phyloP scores from a whole-genome alignment of 192 early-diverging fungal species.

The Rhizophagus prolifer region DNA sequence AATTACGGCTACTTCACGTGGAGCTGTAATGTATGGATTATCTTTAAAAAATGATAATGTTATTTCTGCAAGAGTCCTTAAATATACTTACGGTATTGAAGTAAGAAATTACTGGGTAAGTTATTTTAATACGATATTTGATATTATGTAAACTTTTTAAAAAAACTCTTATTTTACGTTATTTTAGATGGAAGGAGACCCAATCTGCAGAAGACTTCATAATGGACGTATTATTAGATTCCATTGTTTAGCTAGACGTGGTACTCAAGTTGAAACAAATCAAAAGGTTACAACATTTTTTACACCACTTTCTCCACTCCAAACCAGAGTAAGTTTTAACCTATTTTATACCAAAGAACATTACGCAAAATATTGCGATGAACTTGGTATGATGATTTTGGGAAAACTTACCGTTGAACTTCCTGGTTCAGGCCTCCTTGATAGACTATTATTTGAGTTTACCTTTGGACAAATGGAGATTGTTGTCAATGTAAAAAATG shows the following conservation, averaged over 20 bases:
- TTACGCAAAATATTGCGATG: background rate
- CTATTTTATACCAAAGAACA: background rate
- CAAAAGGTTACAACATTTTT: background rate
- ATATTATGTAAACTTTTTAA: too few relatives aligned
- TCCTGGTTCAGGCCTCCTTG: background rate
- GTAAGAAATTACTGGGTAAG: background rate
- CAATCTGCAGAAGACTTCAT: background rate
- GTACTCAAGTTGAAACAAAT: background rate
- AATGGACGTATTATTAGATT: background rate
- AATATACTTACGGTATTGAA: background rate
- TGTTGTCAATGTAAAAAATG: background rate
- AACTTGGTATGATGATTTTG: background rate
- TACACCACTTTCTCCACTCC: background rate
- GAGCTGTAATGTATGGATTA: background rate
- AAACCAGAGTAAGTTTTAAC: background rate
- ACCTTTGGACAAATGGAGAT: background rate
- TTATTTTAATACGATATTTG: background rate
- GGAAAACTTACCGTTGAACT: background rate
- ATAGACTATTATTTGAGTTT: background rate
- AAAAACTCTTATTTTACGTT: background rate
- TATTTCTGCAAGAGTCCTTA: background rate
- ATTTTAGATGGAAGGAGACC: background rate
- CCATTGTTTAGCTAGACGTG: background rate
- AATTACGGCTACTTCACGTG: conserved; percentile 25
- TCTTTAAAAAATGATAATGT: background rate